Base-by-base conservation (phyloP, 305 asterid species). In the Petunia hybrid region DNA sequence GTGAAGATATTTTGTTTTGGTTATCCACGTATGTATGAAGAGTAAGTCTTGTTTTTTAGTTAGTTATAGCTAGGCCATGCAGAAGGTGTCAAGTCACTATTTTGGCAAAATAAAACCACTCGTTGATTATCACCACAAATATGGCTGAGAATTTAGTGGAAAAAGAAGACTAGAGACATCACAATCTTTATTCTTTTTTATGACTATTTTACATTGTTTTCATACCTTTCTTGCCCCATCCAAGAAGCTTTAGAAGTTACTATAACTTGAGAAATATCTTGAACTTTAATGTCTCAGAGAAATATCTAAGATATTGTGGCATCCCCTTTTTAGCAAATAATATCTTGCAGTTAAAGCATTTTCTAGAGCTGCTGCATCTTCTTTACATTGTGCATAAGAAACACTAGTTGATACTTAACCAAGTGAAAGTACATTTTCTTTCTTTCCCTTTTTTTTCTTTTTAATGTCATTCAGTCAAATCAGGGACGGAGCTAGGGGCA, bases 31-130 rank as follows among this genome's bases (percentile, higher is more conserved):
- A 81, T 61, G 55, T 40, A 40, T 53, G 56, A 64, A 9, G 76
- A 4, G 43, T 9, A 12, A 8, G 16, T 71, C 3, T 71, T 71
- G 31, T 45, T 46, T 46, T n/a, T 31, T 66, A 57, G 64, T 5
- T 31, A 12, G n/a, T n/a, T n/a, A n/a, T n/a, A n/a, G n/a, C n/a
- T 31, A 9, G 78, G 78, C 79, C 85, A 85, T 74, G 3, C 8
- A 65, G 82, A 87, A 85, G 80, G 66, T 76, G 62, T 69, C 78
- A 79, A 84, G 67, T 67, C 1, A 71, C 76, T 65, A 81, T 62
- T 85, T 48, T 69, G 76, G 81, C 86, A 82, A 82, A 85, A 78
- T 67, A 86, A 90, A 82, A 69, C 91, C 91, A 91, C 83, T 59
- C 89, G 82, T 42, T 79, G 76, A 65, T 86, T 85, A 88, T 86